phyloP scores from a whole-genome alignment of 1,284 basidiomycete species.

The Irpex sp. region DNA sequence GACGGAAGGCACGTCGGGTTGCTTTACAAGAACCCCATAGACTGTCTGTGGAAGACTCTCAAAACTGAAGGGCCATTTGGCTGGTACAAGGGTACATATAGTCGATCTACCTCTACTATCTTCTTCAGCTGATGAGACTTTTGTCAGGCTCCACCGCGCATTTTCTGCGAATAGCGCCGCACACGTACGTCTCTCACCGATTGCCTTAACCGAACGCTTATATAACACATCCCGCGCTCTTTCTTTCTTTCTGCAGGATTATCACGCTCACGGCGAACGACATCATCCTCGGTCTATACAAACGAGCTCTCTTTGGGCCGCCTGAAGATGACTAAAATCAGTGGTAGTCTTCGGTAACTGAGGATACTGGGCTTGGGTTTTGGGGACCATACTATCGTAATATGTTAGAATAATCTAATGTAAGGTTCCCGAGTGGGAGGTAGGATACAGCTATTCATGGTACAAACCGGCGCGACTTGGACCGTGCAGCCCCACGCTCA shows the following conservation, averaged over 20 bases:
- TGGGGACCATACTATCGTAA: background rate
- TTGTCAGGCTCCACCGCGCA: conserved; percentile 83
- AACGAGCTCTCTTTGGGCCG: conserved; percentile 22
- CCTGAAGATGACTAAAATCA: conserved; percentile 6
- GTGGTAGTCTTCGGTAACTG: too few relatives aligned
- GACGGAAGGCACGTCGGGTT: conserved; percentile 73
- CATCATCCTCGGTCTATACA: conserved; percentile 75
- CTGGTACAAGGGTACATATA: conserved; percentile 81
- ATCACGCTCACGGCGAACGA: conserved; percentile 87
- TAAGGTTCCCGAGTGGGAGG: background rate
- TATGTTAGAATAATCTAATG: conserved; percentile 5
- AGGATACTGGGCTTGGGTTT: too few relatives aligned
- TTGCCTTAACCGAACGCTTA: too few relatives aligned
- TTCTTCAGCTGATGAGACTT: background rate
- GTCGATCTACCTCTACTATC: background rate
- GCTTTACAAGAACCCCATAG: conserved; percentile 88
- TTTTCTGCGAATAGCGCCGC: conserved; percentile 87
- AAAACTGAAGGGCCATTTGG: conserved; percentile 86
- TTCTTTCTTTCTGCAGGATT: conserved; percentile 42
- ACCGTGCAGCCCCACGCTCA: too few relatives aligned
- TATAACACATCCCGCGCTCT: background rate
- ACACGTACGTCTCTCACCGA: conserved; percentile 75
- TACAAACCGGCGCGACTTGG: background rate
- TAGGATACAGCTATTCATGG: background rate
- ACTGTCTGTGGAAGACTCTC: conserved; percentile 95